Conservation (phyloP, 2,329 filamentous ascomycete genomes). For the Stachybotrys chartarum region DNA sequence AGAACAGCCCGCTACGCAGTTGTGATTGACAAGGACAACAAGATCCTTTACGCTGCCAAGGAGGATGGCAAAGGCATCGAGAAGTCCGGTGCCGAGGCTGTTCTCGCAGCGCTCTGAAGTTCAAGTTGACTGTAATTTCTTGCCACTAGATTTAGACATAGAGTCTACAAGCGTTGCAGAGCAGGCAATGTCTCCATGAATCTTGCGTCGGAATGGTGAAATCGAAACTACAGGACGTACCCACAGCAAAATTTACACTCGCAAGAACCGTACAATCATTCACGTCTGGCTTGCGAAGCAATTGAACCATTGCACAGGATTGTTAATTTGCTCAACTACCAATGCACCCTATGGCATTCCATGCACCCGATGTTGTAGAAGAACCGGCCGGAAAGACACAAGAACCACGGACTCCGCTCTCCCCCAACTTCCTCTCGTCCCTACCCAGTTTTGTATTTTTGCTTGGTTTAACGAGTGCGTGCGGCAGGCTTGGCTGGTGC, state of each 20-base stretch:
- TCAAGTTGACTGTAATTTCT: too few relatives aligned
- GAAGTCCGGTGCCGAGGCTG: constrained; percentile 45
- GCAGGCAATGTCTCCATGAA: too few relatives aligned
- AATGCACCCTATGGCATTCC: constrained; percentile 35
- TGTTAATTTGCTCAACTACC: constrained; percentile 31
- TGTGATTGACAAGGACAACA: constrained; percentile 69
- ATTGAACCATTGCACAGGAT: constrained; percentile 24
- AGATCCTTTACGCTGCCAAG: constrained; percentile 72
- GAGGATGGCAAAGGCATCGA: constrained; percentile 48
- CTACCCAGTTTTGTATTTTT: constrained; percentile 12
- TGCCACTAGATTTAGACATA: too few relatives aligned
- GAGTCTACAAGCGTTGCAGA: too few relatives aligned
- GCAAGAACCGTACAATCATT: background rate
- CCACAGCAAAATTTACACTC: too few relatives aligned
- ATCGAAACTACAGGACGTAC: too few relatives aligned
- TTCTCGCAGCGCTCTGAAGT: constrained; percentile 44
- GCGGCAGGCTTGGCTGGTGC: constrained; percentile 77
- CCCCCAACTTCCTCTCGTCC: constrained; percentile 6
- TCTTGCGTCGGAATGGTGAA: too few relatives aligned
- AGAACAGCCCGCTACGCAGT: constrained; percentile 75
- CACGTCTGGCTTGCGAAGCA: background rate
- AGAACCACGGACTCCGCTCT: constrained; percentile 31
- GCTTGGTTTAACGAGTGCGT: constrained; percentile 61
- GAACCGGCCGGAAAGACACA: constrained; percentile 36
- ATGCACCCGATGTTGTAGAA: constrained; percentile 34